Base-by-base conservation (phyloP, 2,329 filamentous ascomycete species). In the Cladosporium austrohemisphaericum region DNA sequence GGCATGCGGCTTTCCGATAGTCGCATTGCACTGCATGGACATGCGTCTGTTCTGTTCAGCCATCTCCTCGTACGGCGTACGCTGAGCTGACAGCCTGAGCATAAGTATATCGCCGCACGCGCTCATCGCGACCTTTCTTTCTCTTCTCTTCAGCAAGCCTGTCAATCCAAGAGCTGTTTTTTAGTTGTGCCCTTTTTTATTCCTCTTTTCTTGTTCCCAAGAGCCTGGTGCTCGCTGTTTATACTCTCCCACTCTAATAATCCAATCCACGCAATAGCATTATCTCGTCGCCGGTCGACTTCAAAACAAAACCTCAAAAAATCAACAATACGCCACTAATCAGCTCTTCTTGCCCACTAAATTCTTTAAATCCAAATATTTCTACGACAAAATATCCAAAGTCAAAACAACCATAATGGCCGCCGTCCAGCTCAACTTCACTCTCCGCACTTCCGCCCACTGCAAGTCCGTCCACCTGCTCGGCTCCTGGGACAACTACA, bases 401-500 rank as follows among this genome's bases (percentile, higher is more conserved):
- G 47, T 51, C 37, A 49, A 51, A 48, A 53, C 35, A 49, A 58
- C 53, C 55, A 56, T 38, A 61, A 95, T 95, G 89, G 85, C 91
- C 73, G 78, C 89, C 70, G 84, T 93, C 74, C 92, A 96, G 76
- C 85, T 95, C 62, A 92, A 90, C 68, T 97, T 97, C 77, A 85
- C 86, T 71, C 88, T 97, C 71, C 89, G 91, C 77, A 94, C 94
- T 71, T 95, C 91, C 68, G 84, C 88, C 68, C 89, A 90, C 75
- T 89, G 94, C 80, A 95, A 96, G 83, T 92, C 91, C 66, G 92
- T 95, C 68, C 92, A 97, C 70, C 80, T 98, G 61, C 86, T 97
- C 74, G 92, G 92, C 66, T 97, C 92, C 60, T 98, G 92, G 92
- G 93, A 98, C 78, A 88, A 88, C 79, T 98, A 98, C 81, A 78